A percentile compares a stretch with the other conserved stretches of the same genome.
Evolutionary conservation across 495 filamentous ascomycete genomes (phyloP).

Genomic region (Penicilliopsis zonata): DNA sequence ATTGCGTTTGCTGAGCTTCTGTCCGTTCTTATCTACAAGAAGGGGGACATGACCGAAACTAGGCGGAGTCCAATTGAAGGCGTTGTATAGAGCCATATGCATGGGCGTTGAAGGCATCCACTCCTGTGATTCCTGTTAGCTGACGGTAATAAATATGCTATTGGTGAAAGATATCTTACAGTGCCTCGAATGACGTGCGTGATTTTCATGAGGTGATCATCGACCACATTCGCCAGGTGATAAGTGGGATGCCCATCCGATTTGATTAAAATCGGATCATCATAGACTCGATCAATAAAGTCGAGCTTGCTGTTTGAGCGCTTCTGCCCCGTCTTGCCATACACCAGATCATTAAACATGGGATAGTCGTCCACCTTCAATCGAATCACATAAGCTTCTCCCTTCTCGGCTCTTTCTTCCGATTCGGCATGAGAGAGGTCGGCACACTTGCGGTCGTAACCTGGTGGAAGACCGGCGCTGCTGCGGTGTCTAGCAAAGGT

Average conservation of each 20-base stretch:
- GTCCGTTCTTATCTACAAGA: constrained; percentile 57
- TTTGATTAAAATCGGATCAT: constrained; percentile 80
- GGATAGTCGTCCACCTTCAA: constrained; percentile 52
- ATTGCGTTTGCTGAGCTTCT: constrained; percentile 87
- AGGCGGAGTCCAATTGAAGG: constrained; percentile 81
- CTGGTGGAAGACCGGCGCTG: constrained; percentile 45
- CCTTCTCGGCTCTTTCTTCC: constrained; percentile 47
- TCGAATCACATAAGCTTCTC: constrained; percentile 68
- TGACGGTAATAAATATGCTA: too few species aligned
- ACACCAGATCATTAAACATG: constrained; percentile 62
- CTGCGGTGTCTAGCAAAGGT: constrained; percentile 47
- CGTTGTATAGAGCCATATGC: constrained; percentile 75
- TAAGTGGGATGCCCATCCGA: constrained; percentile 88
- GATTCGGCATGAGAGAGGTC: constrained; percentile 55
- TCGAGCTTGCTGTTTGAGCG: constrained; percentile 31
- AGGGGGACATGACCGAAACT: constrained; percentile 81
- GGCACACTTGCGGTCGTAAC: constrained; percentile 70
- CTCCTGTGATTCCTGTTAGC: constrained; percentile 55
- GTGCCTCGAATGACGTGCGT: constrained; percentile 88
- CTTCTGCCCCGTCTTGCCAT: constrained; percentile 46
- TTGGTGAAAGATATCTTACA: constrained; percentile 34
- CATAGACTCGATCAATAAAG: constrained; percentile 39
- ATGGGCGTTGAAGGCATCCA: constrained; percentile 92
- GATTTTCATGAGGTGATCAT: constrained; percentile 89
- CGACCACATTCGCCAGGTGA: constrained; percentile 92